Evolutionary conservation across 1,139 yeast genomes (phyloP).

Genomic region (Yamadazyma diospyri): DNA sequence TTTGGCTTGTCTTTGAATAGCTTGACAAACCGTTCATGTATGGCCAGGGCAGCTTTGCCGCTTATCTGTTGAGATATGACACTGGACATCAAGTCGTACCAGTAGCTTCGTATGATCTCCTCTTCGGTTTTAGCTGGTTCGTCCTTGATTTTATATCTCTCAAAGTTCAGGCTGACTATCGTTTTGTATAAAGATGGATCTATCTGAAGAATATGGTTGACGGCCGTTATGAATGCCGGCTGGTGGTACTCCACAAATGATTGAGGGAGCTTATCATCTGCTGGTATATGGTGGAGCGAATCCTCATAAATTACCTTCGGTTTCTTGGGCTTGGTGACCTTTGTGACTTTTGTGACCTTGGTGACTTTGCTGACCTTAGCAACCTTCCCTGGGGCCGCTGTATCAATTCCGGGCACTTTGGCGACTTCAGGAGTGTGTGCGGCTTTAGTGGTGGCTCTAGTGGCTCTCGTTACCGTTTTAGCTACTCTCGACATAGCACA

Average conservation of each 20-base stretch:
- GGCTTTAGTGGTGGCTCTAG: too few species aligned
- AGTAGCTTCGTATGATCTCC: constrained; percentile 36
- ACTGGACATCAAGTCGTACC: constrained; percentile 38
- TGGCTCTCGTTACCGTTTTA: too few species aligned
- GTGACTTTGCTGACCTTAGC: neutral
- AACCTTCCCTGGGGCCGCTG: too few species aligned
- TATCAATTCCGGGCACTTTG: too few species aligned
- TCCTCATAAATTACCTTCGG: constrained; percentile 6
- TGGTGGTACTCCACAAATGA: constrained; percentile 40
- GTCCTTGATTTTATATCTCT: constrained; percentile 17
- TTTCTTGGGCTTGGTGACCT: constrained; percentile 1
- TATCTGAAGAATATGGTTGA: constrained; percentile 32
- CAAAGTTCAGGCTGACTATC: constrained; percentile 29
- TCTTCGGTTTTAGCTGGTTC: constrained; percentile 17
- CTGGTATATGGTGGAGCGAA: constrained; percentile 4
- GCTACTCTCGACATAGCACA: too few species aligned
- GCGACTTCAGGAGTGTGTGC: too few species aligned
- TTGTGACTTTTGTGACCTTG: neutral
- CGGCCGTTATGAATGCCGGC: constrained; percentile 41
- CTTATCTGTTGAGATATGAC: constrained; percentile 82
- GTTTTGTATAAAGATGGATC: constrained; percentile 44
- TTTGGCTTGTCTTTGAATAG: constrained; percentile 45
- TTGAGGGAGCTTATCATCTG: constrained; percentile 25
- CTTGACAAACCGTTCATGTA: constrained; percentile 44
- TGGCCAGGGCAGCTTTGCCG: constrained; percentile 75